phyloP scores from a whole-genome alignment of 352 stramenopile species.

The Peronospora destructor region DNA sequence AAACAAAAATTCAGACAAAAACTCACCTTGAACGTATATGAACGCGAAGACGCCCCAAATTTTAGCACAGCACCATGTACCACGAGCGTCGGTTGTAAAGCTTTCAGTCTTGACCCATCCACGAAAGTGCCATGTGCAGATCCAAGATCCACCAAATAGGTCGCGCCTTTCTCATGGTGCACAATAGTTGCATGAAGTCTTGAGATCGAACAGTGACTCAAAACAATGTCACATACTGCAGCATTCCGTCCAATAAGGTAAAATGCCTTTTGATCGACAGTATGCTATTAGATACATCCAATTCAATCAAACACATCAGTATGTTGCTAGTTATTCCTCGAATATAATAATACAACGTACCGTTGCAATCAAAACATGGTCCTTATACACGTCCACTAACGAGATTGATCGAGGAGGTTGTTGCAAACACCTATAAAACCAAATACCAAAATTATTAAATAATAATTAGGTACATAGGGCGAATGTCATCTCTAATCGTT shows the following conservation, averaged over 20 bases:
- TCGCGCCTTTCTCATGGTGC: constrained; percentile 65
- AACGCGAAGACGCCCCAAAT: constrained; percentile 72
- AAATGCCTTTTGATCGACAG: constrained; percentile 66
- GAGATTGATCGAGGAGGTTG: constrained; percentile 51
- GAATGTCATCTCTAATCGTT: too few species aligned
- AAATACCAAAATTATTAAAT: too few species aligned
- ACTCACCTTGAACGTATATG: constrained; percentile 72
- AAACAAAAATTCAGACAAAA: constrained; percentile 1
- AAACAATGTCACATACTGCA: constrained; percentile 68
- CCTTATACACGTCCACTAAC: constrained; percentile 77
- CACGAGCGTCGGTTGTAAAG: constrained; percentile 66
- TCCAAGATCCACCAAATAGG: constrained; percentile 70
- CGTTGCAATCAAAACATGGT: constrained; percentile 69
- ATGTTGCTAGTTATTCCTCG: too few species aligned
- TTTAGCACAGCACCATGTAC: constrained; percentile 53
- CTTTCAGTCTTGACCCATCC: constrained; percentile 48
- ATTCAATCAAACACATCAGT: too few species aligned
- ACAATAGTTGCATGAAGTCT: constrained; percentile 66
- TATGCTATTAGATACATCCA: constrained; percentile 32
- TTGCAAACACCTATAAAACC: constrained; percentile 31
- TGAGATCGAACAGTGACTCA: constrained; percentile 82
- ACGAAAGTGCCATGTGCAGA: constrained; percentile 77
- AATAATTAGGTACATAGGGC: too few species aligned
- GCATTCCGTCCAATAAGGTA: constrained; percentile 76
- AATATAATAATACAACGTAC: constrained; percentile 22